Evolutionary conservation across 208 protist species (phyloP).

Genomic region (Trypanosoma platydactyli): DNA sequence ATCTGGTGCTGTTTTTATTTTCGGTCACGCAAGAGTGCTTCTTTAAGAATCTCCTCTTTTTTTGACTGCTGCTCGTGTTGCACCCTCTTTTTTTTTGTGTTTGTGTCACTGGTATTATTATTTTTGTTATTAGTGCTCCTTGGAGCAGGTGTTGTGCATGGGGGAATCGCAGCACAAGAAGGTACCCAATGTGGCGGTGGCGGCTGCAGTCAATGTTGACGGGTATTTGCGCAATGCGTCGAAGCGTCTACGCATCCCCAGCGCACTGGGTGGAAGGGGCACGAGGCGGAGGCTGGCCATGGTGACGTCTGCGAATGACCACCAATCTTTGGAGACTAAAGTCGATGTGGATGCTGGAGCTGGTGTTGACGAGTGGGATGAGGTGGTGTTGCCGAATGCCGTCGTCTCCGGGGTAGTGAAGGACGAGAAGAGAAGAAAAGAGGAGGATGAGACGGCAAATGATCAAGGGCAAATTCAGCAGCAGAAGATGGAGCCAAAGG

Average conservation of each 20-base stretch:
- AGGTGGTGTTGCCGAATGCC: conserved; percentile 57
- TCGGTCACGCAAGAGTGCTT: too few relatives aligned
- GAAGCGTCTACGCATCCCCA: conserved; percentile 66
- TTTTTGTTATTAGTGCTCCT: conserved; percentile 14
- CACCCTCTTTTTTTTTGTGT: too few relatives aligned
- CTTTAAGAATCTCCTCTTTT: too few relatives aligned
- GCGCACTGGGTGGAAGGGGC: conserved; percentile 71
- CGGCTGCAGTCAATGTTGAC: conserved; percentile 70
- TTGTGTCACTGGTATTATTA: conserved; percentile 8
- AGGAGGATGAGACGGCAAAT: conserved; percentile 22
- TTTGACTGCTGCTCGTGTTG: too few relatives aligned
- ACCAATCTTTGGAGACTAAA: conserved; percentile 2
- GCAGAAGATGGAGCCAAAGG: conserved; percentile 14
- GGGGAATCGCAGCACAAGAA: conserved; percentile 9
- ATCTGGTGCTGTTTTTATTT: too few relatives aligned
- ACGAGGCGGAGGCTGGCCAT: conserved; percentile 80
- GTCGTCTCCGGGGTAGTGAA: conserved; percentile 12
- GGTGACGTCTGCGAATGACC: conserved; percentile 64
- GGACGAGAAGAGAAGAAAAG: conserved; percentile 31
- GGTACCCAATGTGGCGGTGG: conserved; percentile 41
- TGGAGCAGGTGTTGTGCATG: conserved; percentile 11
- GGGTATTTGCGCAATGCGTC: conserved; percentile 86
- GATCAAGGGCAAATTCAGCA: conserved; percentile 7
- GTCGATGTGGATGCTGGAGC: conserved; percentile 1
- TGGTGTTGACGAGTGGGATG: conserved; percentile 84